Evolutionary conservation across 2,329 filamentous ascomycete species (phyloP), one percentile per base, ranked within the genome.

Genomic region (Ustulina deusta): DNA sequence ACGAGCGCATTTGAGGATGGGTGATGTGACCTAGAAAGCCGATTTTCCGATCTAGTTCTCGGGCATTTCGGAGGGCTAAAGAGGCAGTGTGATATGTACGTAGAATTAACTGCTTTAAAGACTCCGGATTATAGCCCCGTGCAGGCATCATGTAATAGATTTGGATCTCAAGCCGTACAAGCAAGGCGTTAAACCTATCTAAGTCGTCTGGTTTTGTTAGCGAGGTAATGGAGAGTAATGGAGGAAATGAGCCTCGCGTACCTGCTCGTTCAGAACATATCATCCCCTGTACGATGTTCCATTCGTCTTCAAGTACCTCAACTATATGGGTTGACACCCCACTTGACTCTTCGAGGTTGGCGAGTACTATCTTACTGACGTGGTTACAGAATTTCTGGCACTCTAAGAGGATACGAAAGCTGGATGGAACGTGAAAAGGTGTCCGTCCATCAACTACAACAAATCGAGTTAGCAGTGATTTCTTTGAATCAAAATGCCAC

Each of bases 161-260:
- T 69, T 88, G 85, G 9, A 87, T 81, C 63, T 88, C 85, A n/a
- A 86, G 79, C 25, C 83, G 80, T 0, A 84, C 82, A 0, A 84
- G 79, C 3, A 87, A 75, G 9, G 85, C 76, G 56, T 84, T 83
- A 72, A 87, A 85, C 17, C 81, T 79, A 60, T 84, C 82, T 25
- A 84, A 75, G 44, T 86, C 84, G 61, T 85, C 70, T 72, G 2
- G 17, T 15, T 32, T 3, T 40, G 52, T 76, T 57, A 75, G 73
- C 44, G 6, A 29, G 15, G 34, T 27, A 49, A n/a, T 25, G 3
- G n/a, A 49, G 13, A 32, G 44, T 20, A 13, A 38, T 55, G 46
- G 29, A 34, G 25, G 25, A 51, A 46, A 29, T 54, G 9, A 56
- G 15, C n/a, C 55, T 4, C 29, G 49, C 77, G 17, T 74, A 85